Base-by-base conservation (phyloP, 2,329 filamentous ascomycete species). In the Ambrosiella xylebori region DNA sequence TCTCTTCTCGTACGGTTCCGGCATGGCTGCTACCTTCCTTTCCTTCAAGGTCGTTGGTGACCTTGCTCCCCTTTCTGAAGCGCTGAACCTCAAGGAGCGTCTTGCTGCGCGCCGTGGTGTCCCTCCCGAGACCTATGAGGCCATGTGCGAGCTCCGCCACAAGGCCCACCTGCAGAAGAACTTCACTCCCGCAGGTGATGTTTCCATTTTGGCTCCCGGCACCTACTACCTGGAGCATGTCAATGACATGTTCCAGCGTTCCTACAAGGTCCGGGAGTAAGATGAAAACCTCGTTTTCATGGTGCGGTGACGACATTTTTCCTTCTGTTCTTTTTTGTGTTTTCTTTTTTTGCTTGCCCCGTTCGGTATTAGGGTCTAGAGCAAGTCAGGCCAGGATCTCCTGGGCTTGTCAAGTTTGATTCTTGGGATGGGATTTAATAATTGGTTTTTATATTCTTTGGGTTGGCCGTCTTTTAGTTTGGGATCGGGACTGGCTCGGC, bases 181-280 rank as follows among this genome's bases (percentile, higher is more conserved):
- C 74, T 93, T 80, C 73, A 80, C 74, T 63, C 87, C 87, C 61
- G 70, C 76, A 65, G 87, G 87, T 59, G 81, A 81, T 57, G 67
- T 76, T 36, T 84, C 85, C 51, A 85, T 79, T 64, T 78, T 93
- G 59, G 68, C 69, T 61, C 71, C 78, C 61, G 84, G 81, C 60
- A 81, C 82, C 19, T 93, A 91, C 75, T 93, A 90, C 74, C 77
- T 93, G 60, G 81, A 80, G 67, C 82, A 84, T 69, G 79, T 93
- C 53, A 86, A 93, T 67, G 85, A 88, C 65, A 88, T 88, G 85
- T 93, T 87, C 82, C 83, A 85, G 74, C 81, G 87, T 66, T 79
- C 79, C 68, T 93, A 93, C 72, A 73, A 76, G 59, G 69, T 90
- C 73, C 86, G 90, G 78, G 82, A 78, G 70, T 90, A 79, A 68